phyloP scores from a whole-genome alignment of 1,284 basidiomycete genomes.

The Cryptococcus sp. region DNA sequence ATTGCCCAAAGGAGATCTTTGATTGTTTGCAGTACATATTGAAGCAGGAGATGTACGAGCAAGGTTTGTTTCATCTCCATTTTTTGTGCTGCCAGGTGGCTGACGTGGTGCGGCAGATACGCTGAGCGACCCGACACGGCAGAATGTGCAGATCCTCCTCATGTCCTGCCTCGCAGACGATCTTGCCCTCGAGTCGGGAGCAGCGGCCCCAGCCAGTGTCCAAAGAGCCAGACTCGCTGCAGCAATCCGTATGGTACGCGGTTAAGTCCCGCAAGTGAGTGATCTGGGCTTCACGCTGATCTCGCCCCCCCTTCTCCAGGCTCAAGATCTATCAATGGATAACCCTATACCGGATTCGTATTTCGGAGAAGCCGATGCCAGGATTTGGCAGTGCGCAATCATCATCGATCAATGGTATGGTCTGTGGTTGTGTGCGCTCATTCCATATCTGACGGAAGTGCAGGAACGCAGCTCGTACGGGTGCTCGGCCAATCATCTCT shows the following conservation, averaged over 20 bases:
- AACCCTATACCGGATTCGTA: neutral
- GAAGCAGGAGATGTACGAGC: constrained; percentile 18
- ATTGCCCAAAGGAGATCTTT: constrained; percentile 27
- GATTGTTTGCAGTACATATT: constrained; percentile 21
- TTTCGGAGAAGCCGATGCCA: constrained; percentile 2
- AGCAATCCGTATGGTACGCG: constrained; percentile 22
- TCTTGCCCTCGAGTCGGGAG: constrained; percentile 16
- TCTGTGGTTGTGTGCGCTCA: neutral
- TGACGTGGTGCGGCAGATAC: constrained; percentile 13
- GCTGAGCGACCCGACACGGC: constrained; percentile 15
- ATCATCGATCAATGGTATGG: constrained; percentile 28
- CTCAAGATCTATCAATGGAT: constrained; percentile 25
- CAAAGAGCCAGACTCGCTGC: constrained; percentile 17
- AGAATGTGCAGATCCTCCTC: constrained; percentile 28
- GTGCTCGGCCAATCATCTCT: constrained; percentile 13
- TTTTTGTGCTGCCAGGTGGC: neutral
- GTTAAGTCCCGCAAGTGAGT: neutral
- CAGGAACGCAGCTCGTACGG: constrained; percentile 24
- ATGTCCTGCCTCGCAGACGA: constrained; percentile 26
- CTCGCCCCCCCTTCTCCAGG: constrained; percentile 4
- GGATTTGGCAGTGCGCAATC: constrained; percentile 25
- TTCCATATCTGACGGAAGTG: neutral
- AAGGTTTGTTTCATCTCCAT: constrained; percentile 20
- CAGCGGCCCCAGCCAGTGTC: constrained; percentile 17
- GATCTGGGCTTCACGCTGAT: too few species aligned